A percentile compares a stretch with the other conserved stretches of the same genome.
Evolutionary conservation across 441 rosid species (phyloP).

Genomic region (Monsonia emarginata): DNA sequence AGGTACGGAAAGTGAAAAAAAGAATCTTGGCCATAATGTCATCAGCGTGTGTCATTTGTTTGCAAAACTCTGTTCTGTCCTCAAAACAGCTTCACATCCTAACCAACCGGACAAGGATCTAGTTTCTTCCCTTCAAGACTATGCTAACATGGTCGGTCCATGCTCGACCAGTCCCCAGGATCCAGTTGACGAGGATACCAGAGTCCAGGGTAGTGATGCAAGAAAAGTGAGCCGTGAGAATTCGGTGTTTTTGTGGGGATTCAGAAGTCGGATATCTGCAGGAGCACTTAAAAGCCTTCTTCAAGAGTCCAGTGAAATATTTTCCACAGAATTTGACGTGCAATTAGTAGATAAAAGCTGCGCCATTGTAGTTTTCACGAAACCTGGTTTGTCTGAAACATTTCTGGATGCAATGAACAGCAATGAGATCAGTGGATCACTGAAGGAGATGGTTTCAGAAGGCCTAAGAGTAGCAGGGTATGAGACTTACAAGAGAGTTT

Average conservation of each 20-base stretch:
- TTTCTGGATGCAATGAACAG: constrained; percentile 36
- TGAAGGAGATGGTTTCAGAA: constrained; percentile 56
- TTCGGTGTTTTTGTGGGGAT: constrained; percentile 73
- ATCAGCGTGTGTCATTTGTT: constrained; percentile 57
- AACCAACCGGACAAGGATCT: constrained; percentile 23
- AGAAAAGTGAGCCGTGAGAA: constrained; percentile 47
- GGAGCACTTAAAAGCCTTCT: constrained; percentile 49
- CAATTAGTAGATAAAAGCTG: constrained; percentile 54
- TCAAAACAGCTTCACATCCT: constrained; percentile 29
- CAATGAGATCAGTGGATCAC: constrained; percentile 31
- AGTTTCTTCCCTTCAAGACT: constrained; percentile 25
- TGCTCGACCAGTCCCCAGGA: constrained; percentile 21
- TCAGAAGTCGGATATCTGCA: constrained; percentile 34
- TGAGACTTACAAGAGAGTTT: constrained; percentile 43
- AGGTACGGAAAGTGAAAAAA: constrained; percentile 30
- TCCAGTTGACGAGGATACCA: constrained; percentile 31
- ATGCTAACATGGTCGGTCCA: constrained; percentile 28
- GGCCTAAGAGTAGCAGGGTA: constrained; percentile 57
- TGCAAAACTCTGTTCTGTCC: constrained; percentile 49
- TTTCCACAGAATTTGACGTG: constrained; percentile 46
- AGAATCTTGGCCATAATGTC: constrained; percentile 49
- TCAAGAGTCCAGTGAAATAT: constrained; percentile 38
- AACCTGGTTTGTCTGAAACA: constrained; percentile 34
- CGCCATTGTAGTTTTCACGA: constrained; percentile 61
- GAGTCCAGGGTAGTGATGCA: constrained; percentile 44